A percentile compares a stretch with the other conserved stretches of the same genome.
These are phyloP conservation scores for Centella asiatica DNA, from an alignment of 129 eudicot genomes.

Conservation along the genomic window DNA sequence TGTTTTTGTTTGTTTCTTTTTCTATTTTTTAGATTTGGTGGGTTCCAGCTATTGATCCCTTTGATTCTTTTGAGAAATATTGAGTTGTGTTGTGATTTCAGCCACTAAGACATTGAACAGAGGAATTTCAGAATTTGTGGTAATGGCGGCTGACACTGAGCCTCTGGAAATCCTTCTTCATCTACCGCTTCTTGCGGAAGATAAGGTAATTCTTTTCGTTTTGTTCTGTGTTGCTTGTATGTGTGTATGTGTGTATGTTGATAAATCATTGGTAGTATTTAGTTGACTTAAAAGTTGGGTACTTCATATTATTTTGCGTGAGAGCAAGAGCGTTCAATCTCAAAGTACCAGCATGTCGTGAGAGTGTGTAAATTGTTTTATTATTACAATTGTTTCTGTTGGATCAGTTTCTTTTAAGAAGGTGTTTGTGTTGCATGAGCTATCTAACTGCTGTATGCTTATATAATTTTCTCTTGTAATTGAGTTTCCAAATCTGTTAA, in stretches of 20 bases:
- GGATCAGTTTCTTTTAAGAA: no score
- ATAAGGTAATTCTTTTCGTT: constrained; percentile 26
- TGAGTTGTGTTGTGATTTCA: constrained; percentile 13
- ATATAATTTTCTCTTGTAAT: no score
- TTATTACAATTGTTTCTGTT: no score
- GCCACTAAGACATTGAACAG: constrained; percentile 47
- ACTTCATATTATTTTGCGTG: no score
- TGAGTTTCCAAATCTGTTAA: no score
- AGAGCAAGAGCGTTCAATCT: background rate
- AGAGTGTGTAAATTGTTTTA: no score
- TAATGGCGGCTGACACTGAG: constrained; percentile 51
- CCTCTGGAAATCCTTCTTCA: constrained; percentile 49
- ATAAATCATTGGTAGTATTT: no score
- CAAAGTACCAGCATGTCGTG: background rate
- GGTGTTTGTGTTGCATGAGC: no score
- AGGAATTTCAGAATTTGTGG: constrained; percentile 49
- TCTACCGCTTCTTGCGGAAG: constrained; percentile 46
- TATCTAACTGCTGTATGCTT: no score
- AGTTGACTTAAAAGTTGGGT: no score
- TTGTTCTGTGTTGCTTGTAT: background rate
- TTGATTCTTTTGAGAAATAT: background rate
- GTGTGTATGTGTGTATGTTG: background rate
- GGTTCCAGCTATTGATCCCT: background rate
- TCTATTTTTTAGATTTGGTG: background rate
- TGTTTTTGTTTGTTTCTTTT: no score